Percentiles rank a stretch among this genome's conserved stretches.
These are phyloP conservation scores for Martensiomyces pterosporus DNA, from an alignment of 192 early-diverging fungal genomes.

Conservation along the genomic window DNA sequence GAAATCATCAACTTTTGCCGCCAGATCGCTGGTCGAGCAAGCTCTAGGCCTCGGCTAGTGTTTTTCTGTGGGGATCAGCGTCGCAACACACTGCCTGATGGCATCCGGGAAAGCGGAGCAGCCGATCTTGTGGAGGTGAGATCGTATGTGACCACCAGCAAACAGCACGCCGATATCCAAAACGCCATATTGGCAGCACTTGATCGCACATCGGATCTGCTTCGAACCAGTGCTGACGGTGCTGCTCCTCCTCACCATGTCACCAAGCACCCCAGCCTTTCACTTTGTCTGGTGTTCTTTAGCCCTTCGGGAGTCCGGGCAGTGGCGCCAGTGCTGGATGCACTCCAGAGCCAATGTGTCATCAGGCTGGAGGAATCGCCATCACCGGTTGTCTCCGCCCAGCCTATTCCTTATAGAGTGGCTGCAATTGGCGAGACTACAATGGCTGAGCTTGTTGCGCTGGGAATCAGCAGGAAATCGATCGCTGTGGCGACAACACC, in stretches of 20 bases:
- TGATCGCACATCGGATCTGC: background rate
- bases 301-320: conserved; percentile 45
- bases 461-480: background rate
- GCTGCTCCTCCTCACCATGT: background rate
- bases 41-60: conserved; percentile 5
- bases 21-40: background rate
- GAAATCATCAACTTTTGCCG: conserved; percentile 21
- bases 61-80: conserved; percentile 45
- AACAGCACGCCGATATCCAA: too few species aligned
- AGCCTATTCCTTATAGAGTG: conserved; percentile 2
- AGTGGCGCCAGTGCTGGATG: conserved; percentile 19
- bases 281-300: conserved; percentile 40
- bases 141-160: conserved; percentile 37
- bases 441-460: conserved; percentile 16
- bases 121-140: conserved; percentile 28
- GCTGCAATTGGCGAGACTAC: conserved; percentile 41
- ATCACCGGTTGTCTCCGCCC: background rate
- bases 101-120: conserved; percentile 10
- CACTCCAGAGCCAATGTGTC: conserved; percentile 1
- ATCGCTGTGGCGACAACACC: conserved; percentile 17
- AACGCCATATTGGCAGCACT: too few species aligned
- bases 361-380: too few species aligned
- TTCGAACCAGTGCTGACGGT: background rate
- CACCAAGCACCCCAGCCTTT: background rate
- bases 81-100: conserved; percentile 30